Evolutionary conservation across 163 green algal genomes (phyloP), one percentile per base, ranked within the genome.

Genomic region (Prototheca stagnorum): DNA sequence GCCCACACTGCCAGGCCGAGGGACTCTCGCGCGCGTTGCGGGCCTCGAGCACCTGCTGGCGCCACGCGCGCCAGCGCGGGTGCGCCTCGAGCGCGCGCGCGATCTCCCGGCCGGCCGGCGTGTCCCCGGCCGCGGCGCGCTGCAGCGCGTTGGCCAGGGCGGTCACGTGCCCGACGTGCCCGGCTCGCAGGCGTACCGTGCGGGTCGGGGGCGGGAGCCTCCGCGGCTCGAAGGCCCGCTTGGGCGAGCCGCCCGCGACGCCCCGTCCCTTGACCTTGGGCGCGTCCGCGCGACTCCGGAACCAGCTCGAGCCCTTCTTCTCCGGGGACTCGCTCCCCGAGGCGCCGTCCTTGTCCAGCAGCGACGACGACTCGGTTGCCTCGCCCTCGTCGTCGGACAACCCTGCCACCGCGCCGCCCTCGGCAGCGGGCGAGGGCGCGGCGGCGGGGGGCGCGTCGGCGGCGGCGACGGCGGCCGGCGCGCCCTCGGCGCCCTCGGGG

Each of bases 141-240:
- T 56, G 20, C 28, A 90, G 44, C 37, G 65, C 68, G 61, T 84
- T 86, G 37, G 61, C 75, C 11, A 95, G 69, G 17, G 74, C 61
- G 2, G 81, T 94, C 19, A 95, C 34, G 46, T 95, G 86, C 2
- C 86, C 86, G 24, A 88, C 49, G 65, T 95, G 93, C 0, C 86
- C 86, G 0, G 79, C 81, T 0, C 81, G 57, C 50, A 93, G 48
- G 9, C 64, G 53, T 36, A n/a, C 2, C 39, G 39, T n/a, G n/a
- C n/a, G n/a, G n/a, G n/a, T n/a, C n/a, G n/a, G n/a, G n/a, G n/a
- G n/a, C n/a, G n/a, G n/a, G n/a, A n/a, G n/a, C n/a, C n/a, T n/a
- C n/a, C n/a, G n/a, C n/a, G n/a, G n/a, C n/a, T n/a, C n/a, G n/a
- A n/a, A n/a, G n/a, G n/a, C n/a, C n/a, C n/a, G n/a, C n/a, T n/a